Conservation (phyloP, 2,329 filamentous ascomycete species). For the Knufia fluminis region DNA sequence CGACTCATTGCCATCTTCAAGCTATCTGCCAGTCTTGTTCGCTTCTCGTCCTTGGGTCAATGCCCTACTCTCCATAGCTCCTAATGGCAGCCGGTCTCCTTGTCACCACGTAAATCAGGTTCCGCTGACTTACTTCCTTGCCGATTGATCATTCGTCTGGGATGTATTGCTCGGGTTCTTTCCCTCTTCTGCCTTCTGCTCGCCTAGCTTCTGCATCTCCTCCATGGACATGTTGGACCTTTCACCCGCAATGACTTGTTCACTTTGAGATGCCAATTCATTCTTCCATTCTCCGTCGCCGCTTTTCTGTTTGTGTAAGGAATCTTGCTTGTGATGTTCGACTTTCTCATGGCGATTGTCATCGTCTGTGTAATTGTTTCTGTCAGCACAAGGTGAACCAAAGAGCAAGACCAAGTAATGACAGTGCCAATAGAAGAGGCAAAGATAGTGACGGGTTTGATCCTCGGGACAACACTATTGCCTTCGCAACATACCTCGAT, state of each 20-base stretch:
- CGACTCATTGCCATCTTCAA: too few relatives aligned
- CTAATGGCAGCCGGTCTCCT: too few relatives aligned
- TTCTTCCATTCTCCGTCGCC: constrained; percentile 23
- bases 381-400: neutral
- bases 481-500: constrained; percentile 7
- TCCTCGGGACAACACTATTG: too few relatives aligned
- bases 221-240: constrained; percentile 20
- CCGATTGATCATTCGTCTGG: neutral
- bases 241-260: constrained; percentile 15
- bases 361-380: constrained; percentile 12
- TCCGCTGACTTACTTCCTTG: too few relatives aligned
- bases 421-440: neutral
- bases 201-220: constrained; percentile 21
- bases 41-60: too few relatives aligned
- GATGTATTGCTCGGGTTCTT: constrained; percentile 12
- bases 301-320: constrained; percentile 17
- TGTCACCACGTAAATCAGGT: too few relatives aligned
- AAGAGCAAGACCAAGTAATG: neutral
- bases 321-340: constrained; percentile 20
- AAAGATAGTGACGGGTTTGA: neutral
- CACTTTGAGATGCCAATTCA: constrained; percentile 18
- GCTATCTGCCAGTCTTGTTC: too few relatives aligned
- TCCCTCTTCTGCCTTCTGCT: constrained; percentile 14
- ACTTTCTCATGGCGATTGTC: constrained; percentile 16
- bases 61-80: too few relatives aligned